phyloP scores from a whole-genome alignment of 805 yeast species.

The Kuraishia hungarica region DNA sequence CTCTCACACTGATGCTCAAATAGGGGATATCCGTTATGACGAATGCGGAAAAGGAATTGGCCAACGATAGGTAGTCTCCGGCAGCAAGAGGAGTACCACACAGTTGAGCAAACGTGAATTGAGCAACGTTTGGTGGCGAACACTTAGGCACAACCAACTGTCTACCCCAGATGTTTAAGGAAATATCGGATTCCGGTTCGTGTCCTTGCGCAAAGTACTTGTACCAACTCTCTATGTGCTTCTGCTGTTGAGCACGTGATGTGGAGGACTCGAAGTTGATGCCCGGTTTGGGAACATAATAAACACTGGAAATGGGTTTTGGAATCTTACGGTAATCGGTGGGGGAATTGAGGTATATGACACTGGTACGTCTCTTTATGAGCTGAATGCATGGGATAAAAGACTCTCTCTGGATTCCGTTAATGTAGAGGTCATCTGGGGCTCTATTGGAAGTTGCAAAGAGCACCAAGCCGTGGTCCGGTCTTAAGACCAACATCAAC shows the following conservation, averaged over 20 bases:
- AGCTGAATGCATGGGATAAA: conserved; percentile 88
- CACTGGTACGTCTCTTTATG: conserved; percentile 65
- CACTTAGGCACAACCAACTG: conserved; percentile 66
- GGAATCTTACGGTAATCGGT: conserved; percentile 90
- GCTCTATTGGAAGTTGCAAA: conserved; percentile 95
- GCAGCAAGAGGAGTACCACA: conserved; percentile 89
- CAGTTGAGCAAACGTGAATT: conserved; percentile 76
- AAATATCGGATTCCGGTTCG: conserved; percentile 24
- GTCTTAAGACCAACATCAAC: conserved; percentile 54
- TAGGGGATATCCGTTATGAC: conserved; percentile 92
- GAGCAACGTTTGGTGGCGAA: conserved; percentile 77
- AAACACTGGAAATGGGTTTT: conserved; percentile 73
- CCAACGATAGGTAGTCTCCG: conserved; percentile 85
- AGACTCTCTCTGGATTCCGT: conserved; percentile 88
- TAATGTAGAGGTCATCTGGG: conserved; percentile 87
- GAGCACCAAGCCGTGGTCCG: conserved; percentile 73
- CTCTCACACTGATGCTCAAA: conserved; percentile 68
- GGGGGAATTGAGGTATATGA: conserved; percentile 77
- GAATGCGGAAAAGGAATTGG: conserved; percentile 64
- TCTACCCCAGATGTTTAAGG: conserved; percentile 80
- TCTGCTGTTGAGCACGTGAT: conserved; percentile 39
- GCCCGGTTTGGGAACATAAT: conserved; percentile 64
- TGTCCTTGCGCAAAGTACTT: conserved; percentile 63
- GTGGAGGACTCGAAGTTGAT: conserved; percentile 42
- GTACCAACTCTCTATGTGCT: conserved; percentile 75